phyloP scores from a whole-genome alignment of 2,329 filamentous ascomycete species.

The Verticillium klebahnii region DNA sequence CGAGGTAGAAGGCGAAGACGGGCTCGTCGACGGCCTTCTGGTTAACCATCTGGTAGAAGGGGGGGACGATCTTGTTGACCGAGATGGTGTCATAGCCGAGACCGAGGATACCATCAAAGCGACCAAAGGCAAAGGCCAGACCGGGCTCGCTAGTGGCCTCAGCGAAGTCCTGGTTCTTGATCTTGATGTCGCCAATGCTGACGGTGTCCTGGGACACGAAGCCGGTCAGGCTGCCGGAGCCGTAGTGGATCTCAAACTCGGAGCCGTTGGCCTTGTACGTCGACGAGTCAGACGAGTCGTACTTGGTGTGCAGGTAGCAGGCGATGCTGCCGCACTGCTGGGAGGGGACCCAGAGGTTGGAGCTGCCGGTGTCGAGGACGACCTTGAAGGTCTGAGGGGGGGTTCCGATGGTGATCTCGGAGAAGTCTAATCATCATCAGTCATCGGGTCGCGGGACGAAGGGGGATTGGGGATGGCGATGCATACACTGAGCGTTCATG shows the following conservation, averaged over 20 bases:
- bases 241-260: constrained; percentile 89
- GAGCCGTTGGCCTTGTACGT: constrained; percentile 93
- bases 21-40: constrained; percentile 87
- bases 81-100: constrained; percentile 93
- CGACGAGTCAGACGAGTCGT: constrained; percentile 84
- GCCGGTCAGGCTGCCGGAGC: constrained; percentile 88
- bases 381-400: constrained; percentile 97
- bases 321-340: constrained; percentile 88
- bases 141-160: constrained; percentile 95
- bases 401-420: constrained; percentile 87
- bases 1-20: constrained; percentile 95
- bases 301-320: constrained; percentile 96
- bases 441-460: background rate
- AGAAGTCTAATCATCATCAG: constrained; percentile 68
- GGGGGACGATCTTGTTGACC: constrained; percentile 92
- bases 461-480: background rate
- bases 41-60: constrained; percentile 94
- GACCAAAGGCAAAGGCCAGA: constrained; percentile 93
- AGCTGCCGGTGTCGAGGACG: constrained; percentile 95
- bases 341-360: constrained; percentile 98
- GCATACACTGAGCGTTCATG: constrained; percentile 95
- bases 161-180: constrained; percentile 90
- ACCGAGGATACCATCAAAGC: constrained; percentile 95
- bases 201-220: constrained; percentile 89
- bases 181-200: constrained; percentile 80